These are phyloP conservation scores for Fusarium nelsonii DNA, from an alignment of 2,329 filamentous ascomycete species.

Conservation along the genomic window DNA sequence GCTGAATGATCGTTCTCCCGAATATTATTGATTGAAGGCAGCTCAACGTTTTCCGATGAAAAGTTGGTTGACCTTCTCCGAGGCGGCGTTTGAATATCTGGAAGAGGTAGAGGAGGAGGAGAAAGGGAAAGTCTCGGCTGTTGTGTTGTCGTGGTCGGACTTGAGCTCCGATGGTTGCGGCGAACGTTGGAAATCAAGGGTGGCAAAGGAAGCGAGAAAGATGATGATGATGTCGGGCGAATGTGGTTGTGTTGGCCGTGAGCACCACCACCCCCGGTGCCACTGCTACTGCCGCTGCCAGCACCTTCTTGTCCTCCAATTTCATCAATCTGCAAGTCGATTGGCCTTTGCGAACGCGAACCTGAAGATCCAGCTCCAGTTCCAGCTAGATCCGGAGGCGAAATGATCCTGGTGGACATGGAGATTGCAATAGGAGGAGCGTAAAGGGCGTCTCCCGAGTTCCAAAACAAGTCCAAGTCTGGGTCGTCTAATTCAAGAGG, in stretches of 20 bases:
- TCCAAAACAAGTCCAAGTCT: conserved; percentile 40
- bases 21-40: conserved; percentile 11
- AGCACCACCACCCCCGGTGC: conserved; percentile 26
- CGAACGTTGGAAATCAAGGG: conserved; percentile 28
- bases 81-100: conserved; percentile 12
- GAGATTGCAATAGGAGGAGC: conserved; percentile 41
- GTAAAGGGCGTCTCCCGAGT: conserved; percentile 29
- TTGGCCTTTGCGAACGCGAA: conserved; percentile 32
- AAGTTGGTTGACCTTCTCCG: conserved; percentile 11
- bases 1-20: conserved; percentile 6
- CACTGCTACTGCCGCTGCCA: conserved; percentile 11
- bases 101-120: conserved; percentile 4
- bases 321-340: conserved; percentile 26
- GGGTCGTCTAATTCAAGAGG: conserved; percentile 41
- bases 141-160: conserved; percentile 38
- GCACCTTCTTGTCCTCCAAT: background rate
- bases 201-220: conserved; percentile 31
- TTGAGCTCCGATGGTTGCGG: conserved; percentile 15
- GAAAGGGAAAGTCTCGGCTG: conserved; percentile 15
- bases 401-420: conserved; percentile 43
- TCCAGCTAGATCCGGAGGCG: conserved; percentile 31
- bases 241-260: conserved; percentile 23
- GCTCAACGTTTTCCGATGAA: conserved; percentile 12
- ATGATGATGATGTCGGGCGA: conserved; percentile 34
- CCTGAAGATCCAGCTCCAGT: conserved; percentile 24